These are phyloP conservation scores for Pythium periplocum DNA, from an alignment of 352 stramenopile species.

Conservation along the genomic window DNA sequence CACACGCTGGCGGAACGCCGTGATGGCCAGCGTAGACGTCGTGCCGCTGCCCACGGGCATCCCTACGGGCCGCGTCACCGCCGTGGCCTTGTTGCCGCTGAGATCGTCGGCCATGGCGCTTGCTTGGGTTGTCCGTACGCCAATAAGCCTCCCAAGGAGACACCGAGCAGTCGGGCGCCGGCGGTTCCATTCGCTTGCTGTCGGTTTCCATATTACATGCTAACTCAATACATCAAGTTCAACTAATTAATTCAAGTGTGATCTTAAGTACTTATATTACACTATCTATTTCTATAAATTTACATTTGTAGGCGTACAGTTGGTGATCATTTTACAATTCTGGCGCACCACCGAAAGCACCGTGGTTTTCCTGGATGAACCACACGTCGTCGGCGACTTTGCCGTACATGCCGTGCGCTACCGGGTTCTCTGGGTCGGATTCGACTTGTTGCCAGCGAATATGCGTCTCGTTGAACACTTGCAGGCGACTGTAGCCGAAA, in stretches of 20 bases:
- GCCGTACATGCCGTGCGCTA: constrained; percentile 65
- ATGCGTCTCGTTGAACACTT: constrained; percentile 84
- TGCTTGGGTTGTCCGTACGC: too few relatives aligned
- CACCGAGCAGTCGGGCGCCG: too few relatives aligned
- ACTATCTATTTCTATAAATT: not conserved
- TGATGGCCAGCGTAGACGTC: constrained; percentile 29
- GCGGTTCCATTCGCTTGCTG: too few relatives aligned
- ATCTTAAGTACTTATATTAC: not conserved
- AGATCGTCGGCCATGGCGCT: not conserved
- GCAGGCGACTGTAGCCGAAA: constrained; percentile 83
- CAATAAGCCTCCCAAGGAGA: too few relatives aligned
- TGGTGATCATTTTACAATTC: too few relatives aligned
- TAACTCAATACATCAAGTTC: too few relatives aligned
- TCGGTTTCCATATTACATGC: too few relatives aligned
- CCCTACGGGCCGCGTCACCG: constrained; percentile 9
- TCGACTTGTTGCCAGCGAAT: constrained; percentile 86
- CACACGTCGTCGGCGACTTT: constrained; percentile 86
- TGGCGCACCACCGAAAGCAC: constrained; percentile 56
- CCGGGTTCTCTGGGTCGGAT: constrained; percentile 73
- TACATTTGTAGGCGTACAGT: too few relatives aligned
- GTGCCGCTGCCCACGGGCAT: constrained; percentile 16
- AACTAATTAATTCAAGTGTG: too few relatives aligned
- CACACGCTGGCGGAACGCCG: constrained; percentile 26
- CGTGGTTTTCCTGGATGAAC: constrained; percentile 86
- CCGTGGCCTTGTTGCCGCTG: constrained; percentile 10